Evolutionary conservation across 1,139 yeast genomes (phyloP).

Genomic region (Candida tetrigidarum): DNA sequence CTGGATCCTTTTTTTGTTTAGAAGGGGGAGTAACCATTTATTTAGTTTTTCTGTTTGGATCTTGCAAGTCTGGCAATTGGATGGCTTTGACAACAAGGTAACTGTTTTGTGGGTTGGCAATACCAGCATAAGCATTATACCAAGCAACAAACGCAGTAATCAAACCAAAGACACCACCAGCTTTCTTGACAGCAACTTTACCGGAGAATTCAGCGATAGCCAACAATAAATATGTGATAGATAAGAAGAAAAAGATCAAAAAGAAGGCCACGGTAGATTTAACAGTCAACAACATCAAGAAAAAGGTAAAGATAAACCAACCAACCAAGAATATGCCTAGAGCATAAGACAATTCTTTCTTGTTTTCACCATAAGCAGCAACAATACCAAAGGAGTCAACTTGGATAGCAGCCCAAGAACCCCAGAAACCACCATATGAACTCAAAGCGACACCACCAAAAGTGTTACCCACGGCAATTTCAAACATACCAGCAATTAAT

Average conservation of each 20-base stretch:
- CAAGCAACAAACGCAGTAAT: constrained; percentile 80
- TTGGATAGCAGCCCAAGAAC: constrained; percentile 75
- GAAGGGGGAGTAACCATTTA: too few relatives aligned
- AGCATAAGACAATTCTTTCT: constrained; percentile 44
- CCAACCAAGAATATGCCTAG: constrained; percentile 76
- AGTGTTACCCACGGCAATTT: constrained; percentile 76
- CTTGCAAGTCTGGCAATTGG: constrained; percentile 46
- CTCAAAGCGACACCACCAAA: constrained; percentile 89
- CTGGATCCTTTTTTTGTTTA: background rate
- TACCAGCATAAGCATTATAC: constrained; percentile 94
- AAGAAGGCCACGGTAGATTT: constrained; percentile 84
- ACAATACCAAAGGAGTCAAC: constrained; percentile 76
- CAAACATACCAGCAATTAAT: constrained; percentile 76
- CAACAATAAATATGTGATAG: constrained; percentile 69
- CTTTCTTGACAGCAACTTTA: constrained; percentile 45
- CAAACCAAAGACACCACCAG: constrained; percentile 85
- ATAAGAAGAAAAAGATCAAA: constrained; percentile 63
- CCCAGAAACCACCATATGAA: constrained; percentile 91
- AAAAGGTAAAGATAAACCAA: constrained; percentile 80
- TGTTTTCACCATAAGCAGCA: constrained; percentile 51
- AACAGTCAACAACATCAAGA: constrained; percentile 67
- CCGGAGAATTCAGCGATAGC: constrained; percentile 56
- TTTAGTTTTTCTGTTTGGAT: constrained; percentile 13
- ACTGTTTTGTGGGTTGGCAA: constrained; percentile 72
- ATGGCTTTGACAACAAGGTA: constrained; percentile 62